These are phyloP conservation scores for Sutorius australiensis DNA, from an alignment of 768 basidiomycete species.

Conservation along the genomic window DNA sequence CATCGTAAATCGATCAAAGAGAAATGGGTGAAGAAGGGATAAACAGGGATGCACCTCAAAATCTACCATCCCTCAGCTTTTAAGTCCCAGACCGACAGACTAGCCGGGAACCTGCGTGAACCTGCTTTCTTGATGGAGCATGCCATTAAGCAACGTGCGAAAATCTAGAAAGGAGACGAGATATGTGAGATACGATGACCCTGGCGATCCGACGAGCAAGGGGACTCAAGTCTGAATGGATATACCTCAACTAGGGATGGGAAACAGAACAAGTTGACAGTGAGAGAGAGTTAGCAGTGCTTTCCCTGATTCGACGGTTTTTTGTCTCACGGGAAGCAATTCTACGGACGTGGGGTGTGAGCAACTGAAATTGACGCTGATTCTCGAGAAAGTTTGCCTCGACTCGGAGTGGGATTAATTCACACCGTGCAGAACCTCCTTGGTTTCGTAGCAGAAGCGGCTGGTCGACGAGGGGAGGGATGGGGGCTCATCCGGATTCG, in stretches of 20 bases:
- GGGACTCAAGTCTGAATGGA: not conserved
- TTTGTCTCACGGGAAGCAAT: slow-evolving; percentile 11
- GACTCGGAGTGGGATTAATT: too few relatives aligned
- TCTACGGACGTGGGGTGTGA: not conserved
- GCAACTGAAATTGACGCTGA: not conserved
- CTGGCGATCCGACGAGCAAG: not conserved
- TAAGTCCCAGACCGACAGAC: not conserved
- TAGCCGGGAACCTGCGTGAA: not conserved
- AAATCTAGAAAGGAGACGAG: not conserved
- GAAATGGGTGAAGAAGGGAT: not conserved
- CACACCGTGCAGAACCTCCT: not conserved
- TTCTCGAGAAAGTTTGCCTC: not conserved
- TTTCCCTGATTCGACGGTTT: slow-evolving; percentile 4
- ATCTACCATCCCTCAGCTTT: not conserved
- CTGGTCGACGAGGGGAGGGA: too few relatives aligned
- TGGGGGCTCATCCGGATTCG: too few relatives aligned
- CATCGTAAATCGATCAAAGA: slow-evolving; percentile 2
- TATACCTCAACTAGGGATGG: slow-evolving; percentile 3
- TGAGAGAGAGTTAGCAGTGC: not conserved
- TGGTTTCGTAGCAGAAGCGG: not conserved
- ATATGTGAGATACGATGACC: not conserved
- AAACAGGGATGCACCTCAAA: not conserved
- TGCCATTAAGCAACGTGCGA: not conserved
- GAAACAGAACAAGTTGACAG: not conserved
- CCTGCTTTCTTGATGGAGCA: not conserved